Evolutionary conservation across 306 rosid genomes (phyloP), one percentile per base, ranked within the genome.

Genomic region (Pueraria montana): DNA sequence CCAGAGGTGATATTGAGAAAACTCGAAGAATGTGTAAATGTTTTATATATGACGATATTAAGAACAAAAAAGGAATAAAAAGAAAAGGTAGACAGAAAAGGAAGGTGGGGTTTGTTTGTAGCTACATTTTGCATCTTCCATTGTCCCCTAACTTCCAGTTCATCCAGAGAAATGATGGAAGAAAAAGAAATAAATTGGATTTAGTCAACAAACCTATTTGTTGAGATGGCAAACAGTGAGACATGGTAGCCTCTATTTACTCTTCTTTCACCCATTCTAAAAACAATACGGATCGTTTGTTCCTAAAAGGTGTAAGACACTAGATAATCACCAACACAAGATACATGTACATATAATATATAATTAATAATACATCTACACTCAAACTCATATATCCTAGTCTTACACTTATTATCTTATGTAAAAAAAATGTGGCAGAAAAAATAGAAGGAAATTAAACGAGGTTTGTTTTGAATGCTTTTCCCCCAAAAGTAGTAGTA

Each of bases 201-300:
- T 78, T 69, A 70, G 90, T 89, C 89, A 80, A 83, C 32, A 42
- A 38, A 70, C 43, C 72, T 24, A 70, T 14, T 75, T 38, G 56
- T 59, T 65, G 71, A 26, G 21, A 36, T 85, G 71, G 61, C 43
- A 24, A 50, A 71, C 72, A 46, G 58, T 76, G 61, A 81, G 82
- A 81, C 67, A 78, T 84, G 34, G 16, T 62, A 74, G 85, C 86
- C 88, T 84, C 61, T 8, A 55, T 18, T 81, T 84, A 73, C 83
- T 81, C 82, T 43, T 75, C 71, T 77, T 42, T 68, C 74, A 52
- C 40, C 30, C 40, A 11, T 82, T 74, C 69, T 52, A 13, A 17
- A 72, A 61, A 1, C 20, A 58, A 40, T 46, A 24, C 0, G 38
- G 4, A 8, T 65, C 7, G 32, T 23, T 62, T 78, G 21, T 52